These are phyloP conservation scores for Ulmus americana DNA, from an alignment of 331 rosid species.

Conservation along the genomic window DNA sequence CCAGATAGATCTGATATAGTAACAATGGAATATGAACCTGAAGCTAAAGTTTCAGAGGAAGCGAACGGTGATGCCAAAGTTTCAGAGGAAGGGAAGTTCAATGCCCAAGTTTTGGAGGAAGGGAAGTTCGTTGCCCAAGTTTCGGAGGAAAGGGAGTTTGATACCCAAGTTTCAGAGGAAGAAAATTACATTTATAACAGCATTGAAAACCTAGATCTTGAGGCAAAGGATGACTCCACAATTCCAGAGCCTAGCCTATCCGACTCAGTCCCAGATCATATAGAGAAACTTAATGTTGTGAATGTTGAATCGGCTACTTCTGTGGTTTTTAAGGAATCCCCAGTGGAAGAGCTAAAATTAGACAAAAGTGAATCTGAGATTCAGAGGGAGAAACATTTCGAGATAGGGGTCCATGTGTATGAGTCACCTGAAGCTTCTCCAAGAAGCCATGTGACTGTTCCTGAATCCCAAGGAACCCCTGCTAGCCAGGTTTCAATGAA, in stretches of 20 bases:
- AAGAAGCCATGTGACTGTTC: conserved; percentile 52
- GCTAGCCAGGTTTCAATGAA: conserved; percentile 76
- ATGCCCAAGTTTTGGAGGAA: no score
- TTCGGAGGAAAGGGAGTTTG: no score
- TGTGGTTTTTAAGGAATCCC: conserved; percentile 27
- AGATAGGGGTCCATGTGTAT: conserved; percentile 32
- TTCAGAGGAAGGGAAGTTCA: no score
- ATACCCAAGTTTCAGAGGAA: no score
- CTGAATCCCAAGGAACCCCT: conserved; percentile 91
- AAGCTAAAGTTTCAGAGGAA: conserved; percentile 41
- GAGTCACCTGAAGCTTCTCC: conserved; percentile 64
- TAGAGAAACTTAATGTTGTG: conserved; percentile 31
- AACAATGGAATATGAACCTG: conserved; percentile 46
- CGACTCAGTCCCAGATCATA: conserved; percentile 28
- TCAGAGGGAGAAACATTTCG: conserved; percentile 32
- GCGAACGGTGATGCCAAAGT: no score
- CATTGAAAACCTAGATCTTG: conserved; percentile 25
- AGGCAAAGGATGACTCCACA: conserved; percentile 26
- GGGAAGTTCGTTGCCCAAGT: no score
- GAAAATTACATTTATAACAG: conserved; percentile 27
- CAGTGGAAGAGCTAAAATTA: conserved; percentile 29
- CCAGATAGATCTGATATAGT: conserved; percentile 64
- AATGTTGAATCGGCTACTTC: conserved; percentile 30
- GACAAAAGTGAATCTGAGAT: conserved; percentile 33
- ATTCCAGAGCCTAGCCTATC: conserved; percentile 28